Base-by-base conservation (phyloP, 176 grass and related monocot genomes). In the Microstegium vimineum region DNA sequence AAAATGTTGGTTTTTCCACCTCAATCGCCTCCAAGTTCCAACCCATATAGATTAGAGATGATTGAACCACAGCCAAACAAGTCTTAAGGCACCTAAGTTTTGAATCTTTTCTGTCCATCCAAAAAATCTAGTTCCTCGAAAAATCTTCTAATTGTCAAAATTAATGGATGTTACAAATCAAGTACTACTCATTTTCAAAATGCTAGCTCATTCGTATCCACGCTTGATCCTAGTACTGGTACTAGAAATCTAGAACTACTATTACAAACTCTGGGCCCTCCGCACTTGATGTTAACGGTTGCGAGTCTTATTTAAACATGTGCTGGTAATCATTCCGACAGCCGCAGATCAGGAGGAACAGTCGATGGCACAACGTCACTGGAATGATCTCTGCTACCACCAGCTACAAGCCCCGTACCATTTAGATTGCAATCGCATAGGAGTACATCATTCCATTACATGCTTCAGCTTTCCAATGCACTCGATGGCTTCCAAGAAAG, bases 241-340 rank as follows among this genome's bases (percentile, higher is more conserved):
- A 69, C 16, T 67, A 22, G 16, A 33, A 66, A 18, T 37, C 17
- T 37, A 20, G 9, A 68, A 10, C n/a, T 13, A 47, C 45, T 62
- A 1, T 23, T 62, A 62, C 25, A 31, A 43, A 54, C 10, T 35
- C 10, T 9, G 3, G 20, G 10, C 14, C 1, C 51, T 59, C 56
- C 10, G n/a, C n/a, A 59, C 56, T 57, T n/a, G n/a, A n/a, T n/a
- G n/a, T n/a, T n/a, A n/a, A n/a, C n/a, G n/a, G n/a, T n/a, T n/a
- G n/a, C n/a, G n/a, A n/a, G 66, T 84, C 81, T 54, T 83, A 83
- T 73, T 88, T 78, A 78, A 81, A 63, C 34, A 70, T 18, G 10
- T 85, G 82, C 26, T n/a, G 54, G 78, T 89, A 66, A 85, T 86
- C 59, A 86, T 77, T 71, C 79, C 66, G 78, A 82, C 83, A 85